phyloP scores from a whole-genome alignment of 345 rosid genomes.

The Combretum micranthum region DNA sequence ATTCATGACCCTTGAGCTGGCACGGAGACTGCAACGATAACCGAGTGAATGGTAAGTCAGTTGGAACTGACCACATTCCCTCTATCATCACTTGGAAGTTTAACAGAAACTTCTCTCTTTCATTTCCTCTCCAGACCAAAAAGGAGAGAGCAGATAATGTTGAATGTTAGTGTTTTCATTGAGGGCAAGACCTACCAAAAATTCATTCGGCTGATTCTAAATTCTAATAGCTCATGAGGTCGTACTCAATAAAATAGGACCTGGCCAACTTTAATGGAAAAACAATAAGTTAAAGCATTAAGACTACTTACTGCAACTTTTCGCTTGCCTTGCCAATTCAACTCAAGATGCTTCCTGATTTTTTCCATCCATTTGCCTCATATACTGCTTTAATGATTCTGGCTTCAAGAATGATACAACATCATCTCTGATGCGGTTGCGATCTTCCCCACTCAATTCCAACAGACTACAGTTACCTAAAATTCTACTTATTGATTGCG shows the following conservation, averaged over 20 bases:
- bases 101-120: constrained; percentile 22
- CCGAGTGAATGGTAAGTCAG: constrained; percentile 44
- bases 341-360: constrained; percentile 35
- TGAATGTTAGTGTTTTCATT: constrained; percentile 44
- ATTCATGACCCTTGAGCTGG: constrained; percentile 24
- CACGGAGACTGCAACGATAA: constrained; percentile 34
- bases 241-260: no score
- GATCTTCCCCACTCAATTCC: constrained; percentile 36
- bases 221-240: no score
- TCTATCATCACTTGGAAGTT: constrained; percentile 28
- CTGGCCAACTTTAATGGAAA: no score
- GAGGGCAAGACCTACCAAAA: constrained; percentile 36
- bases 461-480: constrained; percentile 30
- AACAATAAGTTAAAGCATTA: no score
- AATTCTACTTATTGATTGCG: constrained; percentile 19
- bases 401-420: constrained; percentile 39
- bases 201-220: not conserved
- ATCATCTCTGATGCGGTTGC: constrained; percentile 37
- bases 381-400: constrained; percentile 45
- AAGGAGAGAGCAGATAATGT: constrained; percentile 38
- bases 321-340: constrained; percentile 38
- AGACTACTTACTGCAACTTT: constrained; percentile 20
- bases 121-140: constrained; percentile 33
- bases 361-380: constrained; percentile 45
- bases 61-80: constrained; percentile 45